phyloP scores from a whole-genome alignment of 495 filamentous ascomycete species.

The Parathielavia hyrcaniae region DNA sequence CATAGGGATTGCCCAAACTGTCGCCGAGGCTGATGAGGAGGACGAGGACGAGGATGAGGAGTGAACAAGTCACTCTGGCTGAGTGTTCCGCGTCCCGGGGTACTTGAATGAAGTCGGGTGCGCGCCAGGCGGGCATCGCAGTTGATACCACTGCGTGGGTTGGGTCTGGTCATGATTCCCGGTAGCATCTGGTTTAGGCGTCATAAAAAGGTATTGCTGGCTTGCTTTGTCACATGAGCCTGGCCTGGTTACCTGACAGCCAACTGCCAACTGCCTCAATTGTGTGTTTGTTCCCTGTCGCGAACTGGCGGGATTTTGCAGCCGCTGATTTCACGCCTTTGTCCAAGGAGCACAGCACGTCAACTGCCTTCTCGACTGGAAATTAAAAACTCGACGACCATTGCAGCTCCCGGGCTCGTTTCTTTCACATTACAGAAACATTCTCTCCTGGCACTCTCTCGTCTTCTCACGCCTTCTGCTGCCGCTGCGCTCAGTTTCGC shows the following conservation, averaged over 20 bases:
- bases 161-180: slow-evolving; percentile 32
- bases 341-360: not conserved
- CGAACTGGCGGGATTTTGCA: not conserved
- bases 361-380: not conserved
- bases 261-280: slow-evolving; percentile 6
- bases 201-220: slow-evolving; percentile 36
- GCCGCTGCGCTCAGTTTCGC: no score
- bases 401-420: not conserved
- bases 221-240: slow-evolving; percentile 30
- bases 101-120: not conserved
- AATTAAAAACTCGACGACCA: not conserved
- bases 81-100: slow-evolving; percentile 4
- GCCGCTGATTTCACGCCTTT: not conserved
- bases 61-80: slow-evolving; percentile 32
- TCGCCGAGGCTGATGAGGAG: slow-evolving; percentile 64
- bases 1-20: slow-evolving; percentile 64
- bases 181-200: slow-evolving; percentile 38
- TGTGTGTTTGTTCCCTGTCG: not conserved
- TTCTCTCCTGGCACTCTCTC: not conserved
- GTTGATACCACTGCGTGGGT: slow-evolving; percentile 19
- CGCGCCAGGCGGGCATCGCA: slow-evolving; percentile 1
- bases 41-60: slow-evolving; percentile 55
- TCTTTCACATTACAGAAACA: not conserved
- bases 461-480: no score
- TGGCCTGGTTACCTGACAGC: slow-evolving; percentile 15